Conservation (phyloP, 2,329 filamentous ascomycete genomes). For the Hypoxylon sp. region DNA sequence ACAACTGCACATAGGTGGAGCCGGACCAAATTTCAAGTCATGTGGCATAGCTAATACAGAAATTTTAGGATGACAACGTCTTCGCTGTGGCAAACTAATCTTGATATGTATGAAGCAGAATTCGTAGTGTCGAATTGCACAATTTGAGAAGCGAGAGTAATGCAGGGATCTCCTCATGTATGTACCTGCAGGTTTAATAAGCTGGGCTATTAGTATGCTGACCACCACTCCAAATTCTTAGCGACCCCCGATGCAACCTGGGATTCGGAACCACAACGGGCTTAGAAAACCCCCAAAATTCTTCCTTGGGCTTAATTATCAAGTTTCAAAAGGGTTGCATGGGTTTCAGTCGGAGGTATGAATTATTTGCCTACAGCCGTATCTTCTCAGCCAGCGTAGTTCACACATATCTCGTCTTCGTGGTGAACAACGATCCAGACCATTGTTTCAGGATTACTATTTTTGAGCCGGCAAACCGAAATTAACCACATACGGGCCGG, state of each 20-base stretch:
- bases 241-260: slow-evolving; percentile 21
- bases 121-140: slow-evolving; percentile 28
- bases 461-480: slow-evolving; percentile 25
- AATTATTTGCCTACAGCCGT: background rate
- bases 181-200: slow-evolving; percentile 41
- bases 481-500: slow-evolving; percentile 13
- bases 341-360: slow-evolving; percentile 12
- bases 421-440: slow-evolving; percentile 3
- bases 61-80: slow-evolving; percentile 22
- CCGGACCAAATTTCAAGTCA: slow-evolving; percentile 19
- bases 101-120: slow-evolving; percentile 16
- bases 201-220: slow-evolving; percentile 20
- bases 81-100: slow-evolving; percentile 9
- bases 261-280: background rate
- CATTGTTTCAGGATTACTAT: slow-evolving; percentile 36
- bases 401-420: slow-evolving; percentile 4
- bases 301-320: slow-evolving; percentile 26
- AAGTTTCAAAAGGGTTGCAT: slow-evolving; percentile 22
- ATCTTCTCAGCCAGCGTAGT: slow-evolving; percentile 7
- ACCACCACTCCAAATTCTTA: slow-evolving; percentile 20
- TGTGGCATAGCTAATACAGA: slow-evolving; percentile 31
- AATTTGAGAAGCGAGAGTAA: slow-evolving; percentile 37
- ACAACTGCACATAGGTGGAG: slow-evolving; percentile 31
- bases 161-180: slow-evolving; percentile 18
- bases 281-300: slow-evolving; percentile 4